A percentile compares a stretch with the other conserved stretches of the same genome.
Conservation (phyloP, 2,329 filamentous ascomycete species). For the Biscogniauxia sp. region DNA sequence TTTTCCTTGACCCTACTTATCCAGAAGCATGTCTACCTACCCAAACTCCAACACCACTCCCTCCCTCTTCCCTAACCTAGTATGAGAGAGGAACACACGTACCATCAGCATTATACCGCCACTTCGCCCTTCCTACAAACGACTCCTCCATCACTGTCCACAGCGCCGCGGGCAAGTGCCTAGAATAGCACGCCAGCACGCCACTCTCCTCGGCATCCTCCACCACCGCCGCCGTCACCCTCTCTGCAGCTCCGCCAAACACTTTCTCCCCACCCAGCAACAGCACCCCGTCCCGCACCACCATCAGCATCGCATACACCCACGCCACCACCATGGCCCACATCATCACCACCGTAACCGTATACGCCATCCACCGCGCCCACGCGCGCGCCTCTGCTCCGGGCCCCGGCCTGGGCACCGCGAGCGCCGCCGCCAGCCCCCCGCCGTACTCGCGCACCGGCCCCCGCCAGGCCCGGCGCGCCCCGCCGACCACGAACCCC, state of each 20-base stretch:
- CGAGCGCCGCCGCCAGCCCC: too few relatives aligned
- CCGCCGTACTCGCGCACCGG: neutral
- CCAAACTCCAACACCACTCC: neutral
- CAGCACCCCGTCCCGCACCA: too few relatives aligned
- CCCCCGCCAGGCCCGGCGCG: too few relatives aligned
- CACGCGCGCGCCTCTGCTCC: neutral
- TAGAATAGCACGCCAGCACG: neutral
- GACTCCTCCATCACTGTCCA: neutral
- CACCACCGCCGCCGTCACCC: too few relatives aligned
- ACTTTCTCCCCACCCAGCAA: too few relatives aligned
- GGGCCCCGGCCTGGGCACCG: too few relatives aligned
- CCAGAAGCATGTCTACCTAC: neutral
- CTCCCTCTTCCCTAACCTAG: neutral
- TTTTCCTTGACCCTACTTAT: neutral
- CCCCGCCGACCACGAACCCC: too few relatives aligned
- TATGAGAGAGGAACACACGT: neutral
- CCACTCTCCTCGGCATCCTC: too few relatives aligned
- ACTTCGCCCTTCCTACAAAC: neutral
- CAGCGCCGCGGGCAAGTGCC: neutral
- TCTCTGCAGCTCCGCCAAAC: too few relatives aligned
- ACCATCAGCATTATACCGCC: neutral
- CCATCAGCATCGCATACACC: too few relatives aligned
- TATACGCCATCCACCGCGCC: neutral
- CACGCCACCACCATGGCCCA: too few relatives aligned
- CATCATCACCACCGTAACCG: too few relatives aligned